Conservation (phyloP, 169 alveolate species). For the Cystoisospora suis region DNA sequence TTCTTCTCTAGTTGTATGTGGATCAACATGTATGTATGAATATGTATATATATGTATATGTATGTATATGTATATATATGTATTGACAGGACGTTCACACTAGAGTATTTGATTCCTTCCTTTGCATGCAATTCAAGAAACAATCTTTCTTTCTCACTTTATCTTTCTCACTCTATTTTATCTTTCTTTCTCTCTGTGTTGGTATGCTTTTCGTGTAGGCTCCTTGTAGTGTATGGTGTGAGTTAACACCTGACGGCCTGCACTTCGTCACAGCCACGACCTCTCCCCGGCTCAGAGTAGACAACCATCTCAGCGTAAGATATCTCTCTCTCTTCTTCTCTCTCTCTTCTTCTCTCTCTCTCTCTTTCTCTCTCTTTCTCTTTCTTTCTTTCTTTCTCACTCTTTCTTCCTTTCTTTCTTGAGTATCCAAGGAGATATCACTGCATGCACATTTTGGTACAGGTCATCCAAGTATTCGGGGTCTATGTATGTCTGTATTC, state of each 20-base stretch:
- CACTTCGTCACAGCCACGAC: conserved; percentile 26
- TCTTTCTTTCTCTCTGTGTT: neutral
- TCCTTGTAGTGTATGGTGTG: neutral
- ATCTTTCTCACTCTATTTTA: too few species aligned
- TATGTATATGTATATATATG: too few species aligned
- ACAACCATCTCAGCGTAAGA: conserved; percentile 23
- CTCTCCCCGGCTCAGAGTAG: conserved; percentile 56
- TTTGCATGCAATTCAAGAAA: too few species aligned
- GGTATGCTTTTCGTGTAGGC: neutral
- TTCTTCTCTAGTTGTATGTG: too few species aligned
- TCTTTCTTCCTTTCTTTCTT: too few species aligned
- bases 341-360: neutral
- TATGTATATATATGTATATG: too few species aligned
- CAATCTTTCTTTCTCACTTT: too few species aligned
- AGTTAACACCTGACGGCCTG: conserved; percentile 41
- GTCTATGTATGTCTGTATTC: neutral
- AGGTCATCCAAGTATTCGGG: neutral
- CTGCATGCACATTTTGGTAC: neutral
- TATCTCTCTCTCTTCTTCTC: neutral
- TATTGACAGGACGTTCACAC: too few species aligned
- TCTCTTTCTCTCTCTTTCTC: too few species aligned
- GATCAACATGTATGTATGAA: too few species aligned
- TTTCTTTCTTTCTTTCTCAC: neutral
- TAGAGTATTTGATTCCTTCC: too few species aligned
- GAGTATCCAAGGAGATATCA: neutral